These are phyloP conservation scores for Cercospora citrullina DNA, from an alignment of 2,329 filamentous ascomycete genomes.

Conservation along the genomic window DNA sequence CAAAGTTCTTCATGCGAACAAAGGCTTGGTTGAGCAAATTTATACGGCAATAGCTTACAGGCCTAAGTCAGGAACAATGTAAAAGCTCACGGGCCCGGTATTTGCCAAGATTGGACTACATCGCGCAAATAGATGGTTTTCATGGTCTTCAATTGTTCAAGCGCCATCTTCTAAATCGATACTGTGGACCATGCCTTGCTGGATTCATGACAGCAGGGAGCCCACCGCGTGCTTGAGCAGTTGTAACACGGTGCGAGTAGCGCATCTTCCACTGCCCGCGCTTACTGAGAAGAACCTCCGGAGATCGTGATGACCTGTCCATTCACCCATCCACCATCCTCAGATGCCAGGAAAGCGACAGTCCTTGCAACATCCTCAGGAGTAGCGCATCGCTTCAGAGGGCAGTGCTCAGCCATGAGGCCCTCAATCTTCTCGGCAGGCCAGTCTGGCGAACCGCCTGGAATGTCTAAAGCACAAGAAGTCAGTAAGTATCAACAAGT, in stretches of 20 bases:
- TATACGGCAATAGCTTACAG: not conserved
- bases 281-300: constrained; percentile 44
- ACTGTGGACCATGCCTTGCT: not conserved
- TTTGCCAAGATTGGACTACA: not conserved
- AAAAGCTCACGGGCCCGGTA: not conserved
- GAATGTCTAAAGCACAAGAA: constrained; percentile 40
- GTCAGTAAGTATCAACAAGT: not conserved
- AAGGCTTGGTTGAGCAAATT: not conserved
- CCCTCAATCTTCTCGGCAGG: constrained; percentile 52
- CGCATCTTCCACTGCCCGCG: not conserved
- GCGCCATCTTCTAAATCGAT: not conserved
- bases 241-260: not conserved
- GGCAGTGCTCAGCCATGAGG: constrained; percentile 53
- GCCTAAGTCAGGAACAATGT: not conserved
- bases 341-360: constrained; percentile 42
- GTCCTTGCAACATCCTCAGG: constrained; percentile 48
- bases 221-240: not conserved
- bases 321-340: constrained; percentile 45
- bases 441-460: constrained; percentile 51
- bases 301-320: constrained; percentile 48
- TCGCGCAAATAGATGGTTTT: not conserved
- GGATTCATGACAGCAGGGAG: not conserved
- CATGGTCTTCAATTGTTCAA: not conserved
- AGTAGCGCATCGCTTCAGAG: constrained; percentile 50
- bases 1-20: too few relatives aligned